Conservation (phyloP, 176 grass and related monocot species). For the Ampelocalamus luodianensis region DNA sequence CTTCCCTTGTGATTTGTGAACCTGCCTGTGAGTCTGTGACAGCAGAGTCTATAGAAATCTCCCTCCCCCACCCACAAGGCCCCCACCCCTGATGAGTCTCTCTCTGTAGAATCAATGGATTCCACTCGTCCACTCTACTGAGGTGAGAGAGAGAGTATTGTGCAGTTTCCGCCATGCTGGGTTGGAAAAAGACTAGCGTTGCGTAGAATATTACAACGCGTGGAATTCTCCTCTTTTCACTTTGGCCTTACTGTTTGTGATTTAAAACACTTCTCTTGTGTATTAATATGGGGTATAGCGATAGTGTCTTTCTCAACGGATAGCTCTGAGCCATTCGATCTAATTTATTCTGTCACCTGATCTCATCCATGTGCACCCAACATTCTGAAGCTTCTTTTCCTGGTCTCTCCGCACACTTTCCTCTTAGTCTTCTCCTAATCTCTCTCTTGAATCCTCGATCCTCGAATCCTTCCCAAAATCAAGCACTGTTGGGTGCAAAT, state of each 20-base stretch:
- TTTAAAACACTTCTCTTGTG: not conserved
- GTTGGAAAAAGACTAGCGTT: constrained; percentile 19
- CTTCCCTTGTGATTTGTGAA: not conserved
- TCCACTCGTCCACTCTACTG: constrained; percentile 3
- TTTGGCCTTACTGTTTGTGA: not conserved
- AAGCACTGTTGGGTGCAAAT: too few species aligned
- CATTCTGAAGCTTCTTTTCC: too few species aligned
- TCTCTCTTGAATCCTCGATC: too few species aligned
- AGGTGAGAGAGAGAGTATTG: not conserved
- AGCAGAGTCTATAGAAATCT: not conserved
- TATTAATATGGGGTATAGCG: not conserved
- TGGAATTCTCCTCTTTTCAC: not conserved
- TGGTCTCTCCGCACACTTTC: too few species aligned
- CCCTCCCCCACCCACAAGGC: not conserved
- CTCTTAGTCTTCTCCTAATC: too few species aligned
- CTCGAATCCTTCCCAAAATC: too few species aligned
- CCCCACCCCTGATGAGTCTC: not conserved
- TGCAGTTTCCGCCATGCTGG: not conserved
- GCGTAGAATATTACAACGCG: not conserved
- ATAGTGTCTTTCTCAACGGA: too few species aligned
- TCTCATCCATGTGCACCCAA: too few species aligned
- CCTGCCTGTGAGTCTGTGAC: not conserved
- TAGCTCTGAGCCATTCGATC: too few species aligned
- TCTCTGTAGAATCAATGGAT: constrained; percentile 4
- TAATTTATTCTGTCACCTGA: too few species aligned